These are phyloP conservation scores for Entonaema liquescens DNA, from an alignment of 495 filamentous ascomycete species.

Conservation along the genomic window DNA sequence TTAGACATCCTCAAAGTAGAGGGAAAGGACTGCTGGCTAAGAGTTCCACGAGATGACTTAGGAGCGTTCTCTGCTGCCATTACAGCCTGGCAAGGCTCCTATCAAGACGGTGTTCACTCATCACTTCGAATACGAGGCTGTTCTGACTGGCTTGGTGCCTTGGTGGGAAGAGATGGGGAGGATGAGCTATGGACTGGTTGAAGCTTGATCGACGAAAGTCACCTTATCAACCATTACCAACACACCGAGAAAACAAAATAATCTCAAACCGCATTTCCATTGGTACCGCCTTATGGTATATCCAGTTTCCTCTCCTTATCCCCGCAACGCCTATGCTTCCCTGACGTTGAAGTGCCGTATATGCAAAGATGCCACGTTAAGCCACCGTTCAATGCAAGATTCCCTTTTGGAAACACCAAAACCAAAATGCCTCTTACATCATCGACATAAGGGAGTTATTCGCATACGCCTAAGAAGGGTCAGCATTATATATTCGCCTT, in stretches of 20 bases:
- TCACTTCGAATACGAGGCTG: constrained; percentile 51
- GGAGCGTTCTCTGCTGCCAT: constrained; percentile 66
- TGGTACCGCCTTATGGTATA: constrained; percentile 32
- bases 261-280: constrained; percentile 18
- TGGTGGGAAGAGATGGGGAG: constrained; percentile 53
- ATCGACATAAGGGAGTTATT: constrained; percentile 78
- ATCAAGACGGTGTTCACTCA: constrained; percentile 50
- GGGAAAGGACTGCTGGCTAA: constrained; percentile 70
- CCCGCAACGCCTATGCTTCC: constrained; percentile 44
- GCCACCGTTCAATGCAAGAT: constrained; percentile 37
- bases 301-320: constrained; percentile 26
- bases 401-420: constrained; percentile 27
- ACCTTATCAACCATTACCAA: not conserved
- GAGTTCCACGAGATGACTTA: constrained; percentile 75
- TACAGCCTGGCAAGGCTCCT: constrained; percentile 71
- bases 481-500: constrained; percentile 39
- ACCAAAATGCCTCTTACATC: constrained; percentile 49
- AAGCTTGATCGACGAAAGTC: constrained; percentile 10
- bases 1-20: constrained; percentile 80
- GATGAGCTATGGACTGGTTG: constrained; percentile 48
- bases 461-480: constrained; percentile 72
- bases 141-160: constrained; percentile 57
- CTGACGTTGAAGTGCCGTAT: constrained; percentile 39
- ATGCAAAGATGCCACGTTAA: constrained; percentile 41
- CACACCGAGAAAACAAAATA: not conserved